phyloP scores from a whole-genome alignment of 441 rosid genomes.

The Geranium incanum region DNA sequence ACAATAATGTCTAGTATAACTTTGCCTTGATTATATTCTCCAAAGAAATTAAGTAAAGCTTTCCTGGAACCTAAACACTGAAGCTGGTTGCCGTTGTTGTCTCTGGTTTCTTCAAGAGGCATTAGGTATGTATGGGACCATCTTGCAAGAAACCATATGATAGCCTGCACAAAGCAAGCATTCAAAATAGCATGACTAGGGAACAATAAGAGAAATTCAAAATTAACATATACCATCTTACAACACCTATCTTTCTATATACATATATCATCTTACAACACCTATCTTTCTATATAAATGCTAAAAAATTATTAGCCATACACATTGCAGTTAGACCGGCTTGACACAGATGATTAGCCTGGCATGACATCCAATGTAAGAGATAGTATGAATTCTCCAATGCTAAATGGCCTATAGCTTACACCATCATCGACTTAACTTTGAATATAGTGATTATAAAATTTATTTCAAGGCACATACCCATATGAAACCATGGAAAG shows the following conservation, averaged over 20 bases:
- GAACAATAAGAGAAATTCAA: constrained; percentile 6
- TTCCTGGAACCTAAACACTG: constrained; percentile 47
- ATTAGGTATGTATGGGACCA: constrained; percentile 80
- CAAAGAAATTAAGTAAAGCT: constrained; percentile 62
- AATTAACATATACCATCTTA: not conserved
- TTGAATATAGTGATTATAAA: not conserved
- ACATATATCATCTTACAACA: not conserved
- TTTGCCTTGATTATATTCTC: constrained; percentile 74
- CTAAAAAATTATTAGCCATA: not conserved
- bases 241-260: not conserved
- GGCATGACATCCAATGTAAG: not conserved
- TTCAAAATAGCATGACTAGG: constrained; percentile 18
- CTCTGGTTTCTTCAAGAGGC: constrained; percentile 50
- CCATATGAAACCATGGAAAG: constrained; percentile 11
- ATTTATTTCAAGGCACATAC: not conserved
- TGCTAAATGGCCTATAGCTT: not conserved
- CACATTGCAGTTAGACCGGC: not conserved
- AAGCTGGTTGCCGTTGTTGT: constrained; percentile 33
- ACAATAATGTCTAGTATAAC: constrained; percentile 73
- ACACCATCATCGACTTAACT: not conserved
- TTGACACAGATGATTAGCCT: not conserved
- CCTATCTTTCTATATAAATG: not conserved
- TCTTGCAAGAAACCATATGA: constrained; percentile 94
- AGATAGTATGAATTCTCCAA: not conserved
- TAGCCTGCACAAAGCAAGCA: constrained; percentile 51